These are phyloP conservation scores for Saccharomyces pastorianus DNA, from an alignment of 1,139 yeast genomes.

Conservation along the genomic window DNA sequence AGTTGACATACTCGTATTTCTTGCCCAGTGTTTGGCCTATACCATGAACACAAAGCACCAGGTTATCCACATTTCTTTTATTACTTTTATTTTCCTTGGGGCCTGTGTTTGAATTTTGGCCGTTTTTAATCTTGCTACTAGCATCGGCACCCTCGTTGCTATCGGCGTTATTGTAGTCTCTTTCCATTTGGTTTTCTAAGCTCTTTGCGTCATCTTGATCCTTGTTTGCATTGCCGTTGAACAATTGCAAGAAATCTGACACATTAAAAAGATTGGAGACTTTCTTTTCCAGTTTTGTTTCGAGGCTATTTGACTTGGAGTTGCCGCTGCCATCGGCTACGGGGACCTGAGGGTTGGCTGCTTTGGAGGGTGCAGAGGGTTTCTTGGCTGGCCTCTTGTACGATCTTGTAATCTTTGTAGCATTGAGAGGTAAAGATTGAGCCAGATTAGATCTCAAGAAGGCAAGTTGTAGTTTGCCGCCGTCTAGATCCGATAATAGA, in stretches of 20 bases:
- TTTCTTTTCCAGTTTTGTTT: not conserved
- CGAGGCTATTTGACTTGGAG: not conserved
- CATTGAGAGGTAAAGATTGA: constrained; percentile 21
- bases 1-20: constrained; percentile 72
- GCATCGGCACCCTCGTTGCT: constrained; percentile 25
- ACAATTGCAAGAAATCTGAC: not conserved
- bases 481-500: constrained; percentile 32
- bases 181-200: constrained; percentile 42
- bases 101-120: not conserved
- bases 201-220: constrained; percentile 21
- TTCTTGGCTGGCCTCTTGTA: constrained; percentile 6
- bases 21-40: constrained; percentile 85
- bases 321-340: constrained; percentile 4
- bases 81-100: not conserved
- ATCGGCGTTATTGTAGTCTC: constrained; percentile 42
- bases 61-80: constrained; percentile 60
- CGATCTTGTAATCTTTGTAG: constrained; percentile 22
- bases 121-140: not conserved
- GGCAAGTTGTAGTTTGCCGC: constrained; percentile 31
- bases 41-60: constrained; percentile 83
- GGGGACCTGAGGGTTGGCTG: constrained; percentile 4
- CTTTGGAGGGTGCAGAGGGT: constrained; percentile 10
- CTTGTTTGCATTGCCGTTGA: not conserved
- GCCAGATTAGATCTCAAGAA: constrained; percentile 26
- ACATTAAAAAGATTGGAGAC: not conserved